A percentile compares a stretch with the other conserved stretches of the same genome.
Evolutionary conservation across 768 basidiomycete species (phyloP).

Genomic region (Tylopilus plumbeoviolaceoides): DNA sequence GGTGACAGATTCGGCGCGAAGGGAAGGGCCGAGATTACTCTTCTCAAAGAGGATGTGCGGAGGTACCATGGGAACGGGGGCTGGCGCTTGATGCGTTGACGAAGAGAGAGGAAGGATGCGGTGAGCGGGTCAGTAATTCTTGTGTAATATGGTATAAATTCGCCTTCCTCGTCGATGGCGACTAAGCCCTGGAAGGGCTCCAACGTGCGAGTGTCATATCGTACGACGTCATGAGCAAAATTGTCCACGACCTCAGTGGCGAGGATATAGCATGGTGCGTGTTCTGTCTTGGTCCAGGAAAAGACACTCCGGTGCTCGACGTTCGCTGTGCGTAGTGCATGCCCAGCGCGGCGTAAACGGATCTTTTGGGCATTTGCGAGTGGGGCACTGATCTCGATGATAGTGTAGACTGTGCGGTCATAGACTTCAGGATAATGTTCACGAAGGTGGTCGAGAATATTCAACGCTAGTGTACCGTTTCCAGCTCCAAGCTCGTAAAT

Average conservation of each 20-base stretch:
- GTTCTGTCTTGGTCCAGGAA: conserved; percentile 71
- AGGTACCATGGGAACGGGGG: conserved; percentile 57
- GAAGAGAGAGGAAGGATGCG: conserved; percentile 67
- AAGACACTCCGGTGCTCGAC: conserved; percentile 80
- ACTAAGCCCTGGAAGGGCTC: conserved; percentile 83
- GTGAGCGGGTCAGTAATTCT: conserved; percentile 85
- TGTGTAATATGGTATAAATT: conserved; percentile 81
- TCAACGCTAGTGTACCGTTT: conserved; percentile 89
- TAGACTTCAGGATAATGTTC: conserved; percentile 86
- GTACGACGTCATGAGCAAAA: conserved; percentile 92
- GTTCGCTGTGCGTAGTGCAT: conserved; percentile 44
- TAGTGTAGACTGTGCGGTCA: conserved; percentile 86
- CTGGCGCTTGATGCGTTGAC: conserved; percentile 53
- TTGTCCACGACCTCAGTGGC: conserved; percentile 99
- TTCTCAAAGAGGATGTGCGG: conserved; percentile 53
- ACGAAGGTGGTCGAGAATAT: conserved; percentile 79
- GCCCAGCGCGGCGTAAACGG: conserved; percentile 48
- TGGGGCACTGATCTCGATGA: conserved; percentile 89
- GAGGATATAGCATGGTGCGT: conserved; percentile 86
- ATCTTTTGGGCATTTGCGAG: conserved; percentile 69
- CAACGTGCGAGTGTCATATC: conserved; percentile 78
- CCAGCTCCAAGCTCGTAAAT: conserved; percentile 98
- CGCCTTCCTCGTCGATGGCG: conserved; percentile 71
- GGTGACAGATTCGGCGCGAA: conserved; percentile 86
- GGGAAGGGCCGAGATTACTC: conserved; percentile 66